These are phyloP conservation scores for Bipolaris sorokiniana DNA, from an alignment of 2,329 filamentous ascomycete species.

Conservation along the genomic window DNA sequence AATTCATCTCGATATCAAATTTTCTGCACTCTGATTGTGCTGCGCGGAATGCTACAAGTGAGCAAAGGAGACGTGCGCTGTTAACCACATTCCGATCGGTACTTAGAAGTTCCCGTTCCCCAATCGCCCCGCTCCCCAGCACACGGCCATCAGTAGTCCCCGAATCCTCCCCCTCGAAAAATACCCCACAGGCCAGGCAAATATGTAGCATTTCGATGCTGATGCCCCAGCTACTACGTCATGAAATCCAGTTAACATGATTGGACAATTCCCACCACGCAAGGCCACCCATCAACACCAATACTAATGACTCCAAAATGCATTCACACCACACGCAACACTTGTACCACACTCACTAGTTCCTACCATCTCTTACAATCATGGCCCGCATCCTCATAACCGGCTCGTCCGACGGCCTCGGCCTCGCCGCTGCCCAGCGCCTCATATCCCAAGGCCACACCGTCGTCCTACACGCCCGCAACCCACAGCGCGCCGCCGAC, in stretches of 20 bases:
- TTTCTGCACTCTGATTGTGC: neutral
- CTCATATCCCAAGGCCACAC: constrained; percentile 60
- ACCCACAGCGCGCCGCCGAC: constrained; percentile 59
- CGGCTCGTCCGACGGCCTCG: constrained; percentile 64
- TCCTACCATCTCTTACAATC: neutral
- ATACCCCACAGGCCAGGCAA: neutral
- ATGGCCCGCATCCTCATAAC: constrained; percentile 62
- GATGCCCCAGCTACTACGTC: neutral
- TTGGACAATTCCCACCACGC: neutral
- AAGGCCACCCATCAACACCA: too few relatives aligned
- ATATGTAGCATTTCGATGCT: too few relatives aligned
- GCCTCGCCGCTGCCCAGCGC: constrained; percentile 57
- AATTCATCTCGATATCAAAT: neutral
- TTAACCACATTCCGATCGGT: neutral
- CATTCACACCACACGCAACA: neutral
- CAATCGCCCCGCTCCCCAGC: too few relatives aligned
- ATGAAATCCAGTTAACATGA: neutral
- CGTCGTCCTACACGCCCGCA: constrained; percentile 64
- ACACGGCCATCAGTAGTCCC: neutral
- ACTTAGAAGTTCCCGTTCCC: neutral
- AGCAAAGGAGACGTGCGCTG: neutral
- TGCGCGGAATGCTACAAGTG: neutral
- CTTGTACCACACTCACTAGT: neutral
- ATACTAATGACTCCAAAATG: neutral
- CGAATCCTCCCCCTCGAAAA: neutral